Evolutionary conservation across 2,329 filamentous ascomycete genomes (phyloP).

Genomic region (Parafenestella ontariensis): DNA sequence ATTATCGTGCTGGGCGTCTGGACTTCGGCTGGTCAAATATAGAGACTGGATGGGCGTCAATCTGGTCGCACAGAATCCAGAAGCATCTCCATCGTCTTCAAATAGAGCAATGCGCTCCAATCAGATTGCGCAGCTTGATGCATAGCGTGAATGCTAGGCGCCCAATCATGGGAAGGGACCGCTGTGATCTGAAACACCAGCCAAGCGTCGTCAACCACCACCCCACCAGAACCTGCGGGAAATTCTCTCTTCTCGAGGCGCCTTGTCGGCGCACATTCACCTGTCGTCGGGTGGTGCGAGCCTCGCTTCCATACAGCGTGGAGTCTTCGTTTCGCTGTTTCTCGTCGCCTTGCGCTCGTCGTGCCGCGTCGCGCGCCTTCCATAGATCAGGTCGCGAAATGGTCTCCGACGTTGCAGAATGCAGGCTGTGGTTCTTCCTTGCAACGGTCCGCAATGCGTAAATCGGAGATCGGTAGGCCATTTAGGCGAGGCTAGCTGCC

Average conservation of each 20-base stretch:
- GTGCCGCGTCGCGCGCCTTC: constrained; percentile 26
- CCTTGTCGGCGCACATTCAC: constrained; percentile 34
- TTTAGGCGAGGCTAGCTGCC: constrained; percentile 32
- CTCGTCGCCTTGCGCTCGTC: constrained; percentile 17
- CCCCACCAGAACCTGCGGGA: constrained; percentile 16
- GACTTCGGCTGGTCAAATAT: constrained; percentile 22
- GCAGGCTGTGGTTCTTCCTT: constrained; percentile 32
- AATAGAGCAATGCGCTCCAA: constrained; percentile 33
- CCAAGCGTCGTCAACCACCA: constrained; percentile 23
- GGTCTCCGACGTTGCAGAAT: constrained; percentile 20
- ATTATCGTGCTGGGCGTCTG: constrained; percentile 17
- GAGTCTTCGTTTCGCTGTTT: constrained; percentile 20
- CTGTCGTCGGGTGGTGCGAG: constrained; percentile 41
- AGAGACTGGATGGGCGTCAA: constrained; percentile 35
- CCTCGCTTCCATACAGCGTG: constrained; percentile 25
- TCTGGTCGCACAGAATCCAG: constrained; percentile 20
- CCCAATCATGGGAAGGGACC: constrained; percentile 27
- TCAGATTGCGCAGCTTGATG: constrained; percentile 22
- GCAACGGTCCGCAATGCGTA: constrained; percentile 12
- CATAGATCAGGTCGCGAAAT: constrained; percentile 13
- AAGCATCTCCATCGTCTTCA: constrained; percentile 6
- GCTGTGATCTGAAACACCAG: constrained; percentile 29
- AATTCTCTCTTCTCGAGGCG: constrained; percentile 34
- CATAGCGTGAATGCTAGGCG: constrained; percentile 12
- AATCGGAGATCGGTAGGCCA: constrained; percentile 17